These are phyloP conservation scores for Ophiostoma ips DNA, from an alignment of 2,329 filamentous ascomycete genomes.

Conservation along the genomic window DNA sequence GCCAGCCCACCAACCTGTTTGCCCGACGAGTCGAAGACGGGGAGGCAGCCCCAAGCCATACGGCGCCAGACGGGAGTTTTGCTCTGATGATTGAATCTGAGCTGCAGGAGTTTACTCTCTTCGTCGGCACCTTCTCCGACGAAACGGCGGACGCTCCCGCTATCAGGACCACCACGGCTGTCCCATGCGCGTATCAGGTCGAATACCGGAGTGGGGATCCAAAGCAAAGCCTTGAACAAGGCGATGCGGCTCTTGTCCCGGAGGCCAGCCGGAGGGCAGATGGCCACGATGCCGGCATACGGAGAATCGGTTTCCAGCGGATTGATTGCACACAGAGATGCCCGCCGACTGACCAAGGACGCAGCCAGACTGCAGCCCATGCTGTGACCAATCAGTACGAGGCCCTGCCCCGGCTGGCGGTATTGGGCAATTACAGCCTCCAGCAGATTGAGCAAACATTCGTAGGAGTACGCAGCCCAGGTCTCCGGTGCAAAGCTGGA, in stretches of 20 bases:
- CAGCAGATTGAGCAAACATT: slow-evolving; percentile 62
- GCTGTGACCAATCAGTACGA: slow-evolving; percentile 77
- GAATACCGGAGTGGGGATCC: slow-evolving; percentile 59
- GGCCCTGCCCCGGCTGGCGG: slow-evolving; percentile 54
- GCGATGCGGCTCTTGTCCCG: slow-evolving; percentile 38
- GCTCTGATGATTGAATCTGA: slow-evolving; percentile 70
- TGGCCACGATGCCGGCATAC: slow-evolving; percentile 51
- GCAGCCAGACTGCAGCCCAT: slow-evolving; percentile 74
- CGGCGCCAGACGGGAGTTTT: slow-evolving; percentile 69
- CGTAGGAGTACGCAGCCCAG: slow-evolving; percentile 68
- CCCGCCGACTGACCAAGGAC: slow-evolving; percentile 43
- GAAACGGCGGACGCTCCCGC: slow-evolving; percentile 66
- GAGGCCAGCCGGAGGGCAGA: slow-evolving; percentile 63
- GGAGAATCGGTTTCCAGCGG: slow-evolving; percentile 24
- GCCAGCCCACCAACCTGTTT: slow-evolving; percentile 50
- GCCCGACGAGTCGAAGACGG: slow-evolving; percentile 37
- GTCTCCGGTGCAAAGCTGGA: slow-evolving; percentile 57
- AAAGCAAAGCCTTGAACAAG: slow-evolving; percentile 43
- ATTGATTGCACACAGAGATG: slow-evolving; percentile 21
- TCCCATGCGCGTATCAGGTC: slow-evolving; percentile 68
- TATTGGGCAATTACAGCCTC: slow-evolving; percentile 61
- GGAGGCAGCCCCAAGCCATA: slow-evolving; percentile 61
- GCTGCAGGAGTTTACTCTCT: slow-evolving; percentile 52
- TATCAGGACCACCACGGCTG: slow-evolving; percentile 61
- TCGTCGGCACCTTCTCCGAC: slow-evolving; percentile 52